Percentiles rank a stretch among this genome's conserved stretches.
These are phyloP conservation scores for Globisporangium recalcitrans DNA, from an alignment of 352 stramenopile species.

Conservation along the genomic window DNA sequence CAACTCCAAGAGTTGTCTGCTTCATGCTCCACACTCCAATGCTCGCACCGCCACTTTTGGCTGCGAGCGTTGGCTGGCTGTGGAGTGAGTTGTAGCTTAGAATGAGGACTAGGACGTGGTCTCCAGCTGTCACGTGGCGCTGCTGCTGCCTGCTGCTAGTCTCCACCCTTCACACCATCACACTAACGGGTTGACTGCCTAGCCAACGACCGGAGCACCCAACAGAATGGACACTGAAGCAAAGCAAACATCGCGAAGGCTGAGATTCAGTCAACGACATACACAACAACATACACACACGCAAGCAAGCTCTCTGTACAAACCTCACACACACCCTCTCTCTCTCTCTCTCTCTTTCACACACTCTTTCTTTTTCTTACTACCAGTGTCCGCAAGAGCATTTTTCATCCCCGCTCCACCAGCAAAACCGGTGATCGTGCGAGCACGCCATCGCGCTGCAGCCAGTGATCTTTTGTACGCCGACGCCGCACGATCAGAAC, in stretches of 20 bases:
- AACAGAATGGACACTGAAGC: too few relatives aligned
- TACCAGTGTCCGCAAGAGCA: slow-evolving; percentile 13
- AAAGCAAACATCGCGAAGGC: not conserved
- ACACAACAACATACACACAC: not conserved
- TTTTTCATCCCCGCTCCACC: slow-evolving; percentile 26
- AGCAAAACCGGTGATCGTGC: slow-evolving; percentile 68
- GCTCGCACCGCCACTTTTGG: too few relatives aligned
- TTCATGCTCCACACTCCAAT: too few relatives aligned
- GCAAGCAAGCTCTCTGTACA: not conserved
- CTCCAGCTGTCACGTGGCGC: not conserved
- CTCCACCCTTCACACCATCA: not conserved
- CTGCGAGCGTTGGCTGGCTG: not conserved
- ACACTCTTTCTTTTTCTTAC: not conserved
- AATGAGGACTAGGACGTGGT: not conserved
- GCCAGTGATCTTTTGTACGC: slow-evolving; percentile 42
- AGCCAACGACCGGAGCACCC: too few relatives aligned
- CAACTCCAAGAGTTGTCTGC: too few relatives aligned
- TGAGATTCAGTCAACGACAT: not conserved
- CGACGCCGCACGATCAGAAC: slow-evolving; percentile 49
- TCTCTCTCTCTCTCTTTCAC: not conserved
- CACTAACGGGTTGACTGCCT: not conserved
- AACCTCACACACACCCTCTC: not conserved
- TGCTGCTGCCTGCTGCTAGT: not conserved
- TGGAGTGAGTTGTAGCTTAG: not conserved
- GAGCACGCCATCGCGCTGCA: slow-evolving; percentile 58